Conservation (phyloP, 495 filamentous ascomycete genomes). For the Pyrenopolyporus hunteri region DNA sequence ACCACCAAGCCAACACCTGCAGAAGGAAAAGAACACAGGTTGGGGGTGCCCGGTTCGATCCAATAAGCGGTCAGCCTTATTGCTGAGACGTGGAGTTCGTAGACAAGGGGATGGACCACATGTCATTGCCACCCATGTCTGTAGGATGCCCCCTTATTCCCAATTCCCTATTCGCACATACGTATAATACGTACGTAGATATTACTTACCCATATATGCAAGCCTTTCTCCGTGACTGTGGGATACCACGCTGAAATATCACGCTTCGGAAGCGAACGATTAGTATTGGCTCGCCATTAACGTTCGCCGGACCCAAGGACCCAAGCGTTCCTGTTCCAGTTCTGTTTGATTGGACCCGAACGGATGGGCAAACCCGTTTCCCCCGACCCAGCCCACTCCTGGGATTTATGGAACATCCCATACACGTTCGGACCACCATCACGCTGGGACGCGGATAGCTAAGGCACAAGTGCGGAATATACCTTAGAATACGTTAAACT, state of each 20-base stretch:
- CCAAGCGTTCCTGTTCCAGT: slow-evolving; percentile 1
- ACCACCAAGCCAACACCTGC: slow-evolving; percentile 18
- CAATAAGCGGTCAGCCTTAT: slow-evolving; percentile 24
- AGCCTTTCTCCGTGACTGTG: slow-evolving; percentile 10
- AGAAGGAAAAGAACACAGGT: slow-evolving; percentile 19
- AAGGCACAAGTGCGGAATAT: no score
- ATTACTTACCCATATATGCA: not conserved
- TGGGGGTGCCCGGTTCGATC: slow-evolving; percentile 20
- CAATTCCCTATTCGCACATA: slow-evolving; percentile 6
- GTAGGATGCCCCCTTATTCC: slow-evolving; percentile 18
- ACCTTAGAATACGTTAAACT: no score
- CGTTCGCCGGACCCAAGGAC: not conserved
- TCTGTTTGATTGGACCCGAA: slow-evolving; percentile 24
- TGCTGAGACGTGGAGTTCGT: slow-evolving; percentile 32
- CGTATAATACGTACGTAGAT: not conserved
- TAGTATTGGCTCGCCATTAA: slow-evolving; percentile 5
- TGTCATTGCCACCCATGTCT: slow-evolving; percentile 28
- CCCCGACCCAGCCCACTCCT: not conserved
- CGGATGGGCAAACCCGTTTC: slow-evolving; percentile 12
- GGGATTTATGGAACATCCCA: not conserved
- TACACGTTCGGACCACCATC: not conserved
- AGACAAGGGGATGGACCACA: slow-evolving; percentile 31
- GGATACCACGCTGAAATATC: slow-evolving; percentile 21
- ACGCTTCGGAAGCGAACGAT: not conserved
- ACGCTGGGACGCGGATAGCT: no score